A percentile compares a stretch with the other conserved stretches of the same genome.
Evolutionary conservation across 768 basidiomycete species (phyloP).

Genomic region (Rhizopogon sp.): DNA sequence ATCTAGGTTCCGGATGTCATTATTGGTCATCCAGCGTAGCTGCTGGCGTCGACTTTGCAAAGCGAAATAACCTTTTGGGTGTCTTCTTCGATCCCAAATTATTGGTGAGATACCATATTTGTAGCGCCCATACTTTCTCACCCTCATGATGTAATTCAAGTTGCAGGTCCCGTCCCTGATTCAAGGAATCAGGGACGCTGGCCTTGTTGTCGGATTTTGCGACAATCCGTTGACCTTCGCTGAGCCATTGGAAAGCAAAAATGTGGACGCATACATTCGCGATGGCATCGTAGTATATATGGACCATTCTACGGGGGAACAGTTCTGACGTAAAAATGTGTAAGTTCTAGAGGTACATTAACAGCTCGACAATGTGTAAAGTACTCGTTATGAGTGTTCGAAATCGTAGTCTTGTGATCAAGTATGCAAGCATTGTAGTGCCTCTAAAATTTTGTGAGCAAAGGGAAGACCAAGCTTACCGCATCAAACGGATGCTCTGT

Average conservation of each 20-base stretch:
- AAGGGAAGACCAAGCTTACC: neutral
- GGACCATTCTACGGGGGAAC: constrained; percentile 53
- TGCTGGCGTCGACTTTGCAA: constrained; percentile 91
- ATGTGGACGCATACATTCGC: constrained; percentile 65
- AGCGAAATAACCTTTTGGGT: constrained; percentile 88
- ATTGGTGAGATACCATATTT: constrained; percentile 50
- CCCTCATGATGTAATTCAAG: constrained; percentile 33
- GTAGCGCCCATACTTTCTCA: constrained; percentile 9
- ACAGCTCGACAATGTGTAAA: constrained; percentile 11
- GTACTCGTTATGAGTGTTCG: constrained; percentile 12
- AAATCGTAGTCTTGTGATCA: constrained; percentile 7
- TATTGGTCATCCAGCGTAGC: constrained; percentile 65
- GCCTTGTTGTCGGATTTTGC: constrained; percentile 82
- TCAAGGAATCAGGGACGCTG: constrained; percentile 82
- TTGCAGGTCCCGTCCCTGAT: constrained; percentile 86
- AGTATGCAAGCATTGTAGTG: constrained; percentile 15
- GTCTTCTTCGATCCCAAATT: constrained; percentile 84
- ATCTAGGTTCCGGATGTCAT: constrained; percentile 38
- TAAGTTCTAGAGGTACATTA: constrained; percentile 20
- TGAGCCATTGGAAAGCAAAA: constrained; percentile 37
- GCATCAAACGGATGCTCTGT: constrained; percentile 58
- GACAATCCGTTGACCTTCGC: constrained; percentile 45
- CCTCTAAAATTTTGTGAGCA: constrained; percentile 2
- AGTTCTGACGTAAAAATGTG: constrained; percentile 18
- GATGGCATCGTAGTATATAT: constrained; percentile 64